Base-by-base conservation (phyloP, 805 yeast species). In the Starmerella geochares region DNA sequence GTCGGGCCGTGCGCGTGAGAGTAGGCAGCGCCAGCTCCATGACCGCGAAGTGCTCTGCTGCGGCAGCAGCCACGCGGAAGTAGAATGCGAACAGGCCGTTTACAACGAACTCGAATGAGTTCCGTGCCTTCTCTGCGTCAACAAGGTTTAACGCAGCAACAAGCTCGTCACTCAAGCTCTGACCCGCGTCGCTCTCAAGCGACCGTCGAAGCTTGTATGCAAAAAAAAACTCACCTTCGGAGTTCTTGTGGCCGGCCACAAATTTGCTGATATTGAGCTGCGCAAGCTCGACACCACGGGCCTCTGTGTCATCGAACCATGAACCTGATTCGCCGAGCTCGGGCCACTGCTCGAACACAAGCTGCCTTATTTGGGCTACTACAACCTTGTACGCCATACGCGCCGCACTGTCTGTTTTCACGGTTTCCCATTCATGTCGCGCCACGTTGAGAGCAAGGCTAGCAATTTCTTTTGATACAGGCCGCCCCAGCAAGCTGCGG, bases 51-150 rank as follows among this genome's bases (percentile, higher is more conserved):
- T 14, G 21, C 21, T 23, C 3, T n/a, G n/a, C n/a, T n/a, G n/a
- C n/a, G n/a, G n/a, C n/a, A 9, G 16, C 8, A 3, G 53, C 50
- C 4, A 40, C 36, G 24, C 20, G 41, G 21, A 47, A 42, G 25
- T 49, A 54, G 25, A 31, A 44, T 8, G 49, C 51, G 28, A 54
- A 52, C 14, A 52, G 25, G 17, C 40, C 16, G 46, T 52, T 54
- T 11, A 52, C 52, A 3, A 56, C 37, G 20, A 46, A 40, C 11
- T 55, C 48, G 17, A 52, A 53, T 2, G 53, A 55, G 5, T 21
- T 10, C n/a, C 7, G 13, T 2, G 41, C 48, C 28, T 19, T 17
- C 13, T 24, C n/a, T 11, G 24, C 2, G 32, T 44, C 52, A 1
- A 17, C 16, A 10, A 48, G 27, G 19, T 28, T 36, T 20, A 57